Evolutionary conservation across 2,329 filamentous ascomycete species (phyloP).

Genomic region (Keithomyces neogunnii): DNA sequence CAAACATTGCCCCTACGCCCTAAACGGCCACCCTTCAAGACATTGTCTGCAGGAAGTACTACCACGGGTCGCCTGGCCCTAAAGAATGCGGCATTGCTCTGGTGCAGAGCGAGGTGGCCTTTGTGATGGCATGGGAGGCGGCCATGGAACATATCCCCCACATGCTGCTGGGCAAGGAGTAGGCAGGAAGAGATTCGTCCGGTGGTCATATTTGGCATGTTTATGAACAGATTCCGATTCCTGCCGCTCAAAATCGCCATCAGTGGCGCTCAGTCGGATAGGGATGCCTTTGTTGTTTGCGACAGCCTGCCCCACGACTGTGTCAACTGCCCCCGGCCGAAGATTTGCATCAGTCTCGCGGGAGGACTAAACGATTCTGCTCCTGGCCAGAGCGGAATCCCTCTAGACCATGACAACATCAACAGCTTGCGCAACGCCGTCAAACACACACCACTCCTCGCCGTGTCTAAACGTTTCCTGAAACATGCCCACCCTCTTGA

Average conservation of each 20-base stretch:
- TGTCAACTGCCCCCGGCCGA: background rate
- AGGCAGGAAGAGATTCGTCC: constrained; percentile 12
- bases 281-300: constrained; percentile 2
- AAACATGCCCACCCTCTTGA: background rate
- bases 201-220: constrained; percentile 9
- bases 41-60: constrained; percentile 8
- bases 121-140: constrained; percentile 10
- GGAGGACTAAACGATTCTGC: background rate
- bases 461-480: background rate
- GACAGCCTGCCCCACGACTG: background rate
- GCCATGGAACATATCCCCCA: constrained; percentile 8
- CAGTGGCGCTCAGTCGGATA: constrained; percentile 4
- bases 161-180: constrained; percentile 9
- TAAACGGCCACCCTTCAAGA: constrained; percentile 9
- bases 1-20: background rate
- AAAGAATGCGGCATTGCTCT: constrained; percentile 7
- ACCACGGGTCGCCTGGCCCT: background rate
- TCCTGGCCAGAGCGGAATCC: too few relatives aligned
- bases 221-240: constrained; percentile 1
- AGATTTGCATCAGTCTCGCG: background rate
- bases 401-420: background rate
- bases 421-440: background rate
- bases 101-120: constrained; percentile 10
- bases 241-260: constrained; percentile 9
- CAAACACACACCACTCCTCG: background rate